Percentiles rank a stretch among this genome's conserved stretches.
Conservation (phyloP, 2,329 filamentous ascomycete species). For the Trichoderma guizhouense region DNA sequence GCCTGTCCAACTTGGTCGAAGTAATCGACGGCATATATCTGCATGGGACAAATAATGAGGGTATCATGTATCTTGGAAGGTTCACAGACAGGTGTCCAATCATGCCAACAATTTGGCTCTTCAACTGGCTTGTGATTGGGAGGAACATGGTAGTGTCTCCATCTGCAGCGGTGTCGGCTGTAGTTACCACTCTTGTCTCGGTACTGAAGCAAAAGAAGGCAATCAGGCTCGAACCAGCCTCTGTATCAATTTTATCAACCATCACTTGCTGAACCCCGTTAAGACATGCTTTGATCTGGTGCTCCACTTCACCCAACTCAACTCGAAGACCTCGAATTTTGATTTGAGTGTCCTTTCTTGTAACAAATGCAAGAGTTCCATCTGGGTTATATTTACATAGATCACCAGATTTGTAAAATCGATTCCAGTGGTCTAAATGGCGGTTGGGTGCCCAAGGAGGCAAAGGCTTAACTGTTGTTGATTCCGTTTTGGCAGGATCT, state of each 20-base stretch:
- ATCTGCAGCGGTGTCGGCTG: neutral
- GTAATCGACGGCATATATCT: constrained; percentile 9
- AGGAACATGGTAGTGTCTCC: neutral
- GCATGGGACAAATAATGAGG: constrained; percentile 8
- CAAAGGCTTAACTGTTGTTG: neutral
- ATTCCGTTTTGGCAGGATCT: constrained; percentile 5
- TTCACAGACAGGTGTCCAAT: neutral
- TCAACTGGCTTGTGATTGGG: neutral
- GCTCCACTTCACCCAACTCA: constrained; percentile 12
- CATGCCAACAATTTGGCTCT: neutral
- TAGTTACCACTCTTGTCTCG: neutral
- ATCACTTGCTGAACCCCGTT: neutral
- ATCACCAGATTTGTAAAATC: constrained; percentile 12
- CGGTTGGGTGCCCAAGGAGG: neutral
- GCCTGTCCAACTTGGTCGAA: constrained; percentile 8
- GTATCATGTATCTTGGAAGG: constrained; percentile 13
- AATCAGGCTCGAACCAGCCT: constrained; percentile 2
- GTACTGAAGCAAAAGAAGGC: constrained; percentile 11
- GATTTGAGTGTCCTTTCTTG: constrained; percentile 13
- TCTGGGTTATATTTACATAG: constrained; percentile 13
- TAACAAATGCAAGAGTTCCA: constrained; percentile 3
- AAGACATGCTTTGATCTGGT: neutral
- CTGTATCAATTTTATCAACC: constrained; percentile 2
- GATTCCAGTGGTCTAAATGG: neutral
- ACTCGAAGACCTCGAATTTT: constrained; percentile 15